Percentiles rank a stretch among this genome's conserved stretches.
Conservation (phyloP, 2,329 filamentous ascomycete species). For the Xylaria sp. region DNA sequence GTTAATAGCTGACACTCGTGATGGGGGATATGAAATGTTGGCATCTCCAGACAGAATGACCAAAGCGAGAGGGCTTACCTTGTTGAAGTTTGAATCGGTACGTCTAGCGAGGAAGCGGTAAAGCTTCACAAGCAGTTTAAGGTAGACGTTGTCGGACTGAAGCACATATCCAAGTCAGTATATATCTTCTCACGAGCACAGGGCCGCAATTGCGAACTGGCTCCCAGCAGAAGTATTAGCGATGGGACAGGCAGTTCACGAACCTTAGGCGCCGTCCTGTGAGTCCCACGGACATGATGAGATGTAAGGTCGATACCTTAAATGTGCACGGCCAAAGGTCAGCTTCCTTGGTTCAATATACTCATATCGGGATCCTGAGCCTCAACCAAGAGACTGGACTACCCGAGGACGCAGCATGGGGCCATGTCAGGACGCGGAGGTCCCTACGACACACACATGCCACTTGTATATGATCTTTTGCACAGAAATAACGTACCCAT, state of each 20-base stretch:
- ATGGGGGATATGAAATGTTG: not conserved
- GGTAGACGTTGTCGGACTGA: conserved; percentile 93
- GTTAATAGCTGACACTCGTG: conserved; percentile 6
- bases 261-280: conserved; percentile 88
- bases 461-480: conserved; percentile 47
- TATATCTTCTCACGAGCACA: not conserved
- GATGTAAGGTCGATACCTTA: conserved; percentile 76
- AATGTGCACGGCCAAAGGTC: conserved; percentile 62
- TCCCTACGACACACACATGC: conserved; percentile 35
- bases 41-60: not conserved
- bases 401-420: conserved; percentile 39
- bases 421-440: conserved; percentile 11
- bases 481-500: conserved; percentile 69
- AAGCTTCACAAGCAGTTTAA: conserved; percentile 96
- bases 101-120: conserved; percentile 97
- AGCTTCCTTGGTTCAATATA: conserved; percentile 73
- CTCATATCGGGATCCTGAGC: conserved; percentile 58
- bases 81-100: conserved; percentile 98
- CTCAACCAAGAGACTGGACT: conserved; percentile 27
- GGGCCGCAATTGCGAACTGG: not conserved
- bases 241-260: conserved; percentile 1
- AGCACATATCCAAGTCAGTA: conserved; percentile 17
- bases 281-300: conserved; percentile 76
- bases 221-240: not conserved
- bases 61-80: conserved; percentile 55